Base-by-base conservation (phyloP, 148 eudicot species). In the Nepenthes mirabilis region DNA sequence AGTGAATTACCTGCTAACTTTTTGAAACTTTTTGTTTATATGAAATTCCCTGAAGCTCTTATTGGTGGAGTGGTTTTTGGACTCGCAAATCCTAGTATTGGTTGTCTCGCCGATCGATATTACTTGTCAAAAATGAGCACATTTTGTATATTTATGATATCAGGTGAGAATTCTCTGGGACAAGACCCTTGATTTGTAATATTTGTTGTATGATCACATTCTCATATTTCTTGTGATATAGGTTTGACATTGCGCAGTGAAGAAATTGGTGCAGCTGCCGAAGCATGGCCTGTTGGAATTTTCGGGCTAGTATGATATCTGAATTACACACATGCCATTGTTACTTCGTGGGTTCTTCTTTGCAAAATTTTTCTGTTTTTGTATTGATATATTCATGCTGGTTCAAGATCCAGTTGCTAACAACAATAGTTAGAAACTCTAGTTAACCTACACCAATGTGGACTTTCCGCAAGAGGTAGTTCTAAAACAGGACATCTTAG, bases 231-330 rank as follows among this genome's bases (percentile, higher is more conserved):
- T 61, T 2, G 14, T 73, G 9, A 40, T 69, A n/a, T 73, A 90
- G 97, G 97, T 59, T 78, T 91, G 79, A 87, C 95, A 13, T 76
- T 91, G 74, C 87, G 87, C 47, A 85, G 87, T 80, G 81, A 91
- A 57, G 95, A 84, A 66, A 81, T 91, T 58, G 91, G 87, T 66
- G 90, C 82, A 61, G 93, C 95, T 59, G 69, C 67, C 61, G 87
- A 85, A 72, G 97, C 97, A 47, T 91, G 97, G 97, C 95, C 85
- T 59, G 93, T 85, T 62, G 95, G 90, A 61, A 51, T 85, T 33
- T 84, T 83, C 59, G 97, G 97, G 72, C 78, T 91, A 63, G 97
- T 91, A 83, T 70, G 80, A 70, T 56, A 62, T 64, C 72, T 36
- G 40, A 52, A 52, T 70, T 6, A 51, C 14, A n/a, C 53, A 56